Evolutionary conservation across 331 rosid genomes (phyloP).

Genomic region (Dryas integrifolia): DNA sequence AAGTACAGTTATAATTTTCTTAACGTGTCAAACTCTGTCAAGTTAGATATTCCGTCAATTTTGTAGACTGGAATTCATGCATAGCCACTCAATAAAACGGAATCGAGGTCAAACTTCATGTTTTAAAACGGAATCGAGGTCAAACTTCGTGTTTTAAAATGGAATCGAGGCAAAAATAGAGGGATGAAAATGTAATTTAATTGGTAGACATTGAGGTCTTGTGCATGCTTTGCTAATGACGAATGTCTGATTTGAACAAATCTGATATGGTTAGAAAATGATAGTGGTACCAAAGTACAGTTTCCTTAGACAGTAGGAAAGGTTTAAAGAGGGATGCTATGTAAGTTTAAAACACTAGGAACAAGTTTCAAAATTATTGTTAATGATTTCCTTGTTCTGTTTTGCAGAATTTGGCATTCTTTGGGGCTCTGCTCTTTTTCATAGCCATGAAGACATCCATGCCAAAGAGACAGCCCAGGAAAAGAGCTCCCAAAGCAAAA

Average conservation of each 20-base stretch:
- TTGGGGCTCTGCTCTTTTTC: conserved; percentile 67
- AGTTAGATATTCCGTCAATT: background rate
- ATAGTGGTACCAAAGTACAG: background rate
- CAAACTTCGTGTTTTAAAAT: background rate
- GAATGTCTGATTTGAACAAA: background rate
- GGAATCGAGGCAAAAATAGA: background rate
- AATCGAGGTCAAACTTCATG: background rate
- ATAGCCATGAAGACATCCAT: conserved; percentile 54
- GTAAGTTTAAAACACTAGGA: background rate
- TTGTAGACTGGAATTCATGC: background rate
- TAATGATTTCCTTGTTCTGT: background rate
- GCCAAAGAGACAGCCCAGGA: conserved; percentile 46
- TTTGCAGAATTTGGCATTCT: conserved; percentile 61
- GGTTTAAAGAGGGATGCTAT: background rate
- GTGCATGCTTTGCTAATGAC: background rate
- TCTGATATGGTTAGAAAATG: background rate
- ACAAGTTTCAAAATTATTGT: background rate
- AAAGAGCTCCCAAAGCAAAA: conserved; percentile 50
- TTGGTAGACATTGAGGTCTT: background rate
- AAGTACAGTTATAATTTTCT: background rate
- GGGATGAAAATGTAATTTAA: conserved; percentile 3
- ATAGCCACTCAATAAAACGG: background rate
- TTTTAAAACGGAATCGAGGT: background rate
- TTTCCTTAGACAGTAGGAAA: background rate
- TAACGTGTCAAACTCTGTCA: background rate